Base-by-base conservation (phyloP, 805 yeast species). In the Dipodascopsis uninucleata region DNA sequence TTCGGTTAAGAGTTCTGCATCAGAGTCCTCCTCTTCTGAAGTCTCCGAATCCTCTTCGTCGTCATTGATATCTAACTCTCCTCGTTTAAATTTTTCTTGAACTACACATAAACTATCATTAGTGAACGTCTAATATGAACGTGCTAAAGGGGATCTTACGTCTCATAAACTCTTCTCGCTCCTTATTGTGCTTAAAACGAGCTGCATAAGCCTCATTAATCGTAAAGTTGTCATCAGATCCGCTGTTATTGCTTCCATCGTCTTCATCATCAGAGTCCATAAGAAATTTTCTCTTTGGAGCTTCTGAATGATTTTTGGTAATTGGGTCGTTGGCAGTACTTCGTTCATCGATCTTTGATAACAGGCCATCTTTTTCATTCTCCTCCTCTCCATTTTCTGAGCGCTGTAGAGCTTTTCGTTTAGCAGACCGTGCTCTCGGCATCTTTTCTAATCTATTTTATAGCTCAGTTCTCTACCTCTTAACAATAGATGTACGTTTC, bases 1-100 rank as follows among this genome's bases (percentile, higher is more conserved):
- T 37, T 78, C 87, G 0, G 97, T 90, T 41, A 86, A 72, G 39
- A 93, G 69, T 24, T 88, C 95, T 41, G 96, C 98, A 55, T 65
- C 81, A 49, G 89, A 96, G 61, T 93, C 98, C 66, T 90, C 98
- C 3, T 80, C 87, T 61, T 86, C 95, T 25, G 62, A 61, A 3
- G 55, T 59, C 21, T 45, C 40, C 9, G 65, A 49, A 6, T 71
- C 72, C n/a, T 62, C 70, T 1, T 45, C 60, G 12, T 60, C 59
- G 10, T 60, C 65, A 8, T 53, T 57, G 22, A 40, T 55, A 6
- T 52, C 62, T 10, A 59, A 60, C 29, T 62, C 68, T 40, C 61
- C 50, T 16, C 54, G 43, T n/a, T 58, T 61, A 50, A 45, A 57
- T 53, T 50, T 59, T 40, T 48, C 58, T 37, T 59, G 45, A 24